Evolutionary conservation across 495 filamentous ascomycete genomes (phyloP).

Genomic region (Wilcoxina mikolae): DNA sequence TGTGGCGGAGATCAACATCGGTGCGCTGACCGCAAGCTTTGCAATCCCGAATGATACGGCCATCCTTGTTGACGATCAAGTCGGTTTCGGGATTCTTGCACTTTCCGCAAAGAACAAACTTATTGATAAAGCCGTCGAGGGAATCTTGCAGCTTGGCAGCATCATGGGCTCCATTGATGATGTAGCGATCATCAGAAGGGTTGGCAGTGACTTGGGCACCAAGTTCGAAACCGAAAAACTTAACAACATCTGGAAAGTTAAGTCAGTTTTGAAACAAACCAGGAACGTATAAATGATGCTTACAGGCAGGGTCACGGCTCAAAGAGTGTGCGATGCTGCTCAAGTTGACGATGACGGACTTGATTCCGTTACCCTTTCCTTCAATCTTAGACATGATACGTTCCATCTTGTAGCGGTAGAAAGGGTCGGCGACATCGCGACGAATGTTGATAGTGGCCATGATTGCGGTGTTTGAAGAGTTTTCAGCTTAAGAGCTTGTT

Average conservation of each 20-base stretch:
- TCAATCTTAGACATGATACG: constrained; percentile 95
- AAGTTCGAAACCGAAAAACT: constrained; percentile 98
- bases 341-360: constrained; percentile 92
- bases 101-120: constrained; percentile 97
- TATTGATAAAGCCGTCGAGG: constrained; percentile 92
- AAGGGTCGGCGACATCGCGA: constrained; percentile 93
- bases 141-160: constrained; percentile 92
- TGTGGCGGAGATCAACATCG: constrained; percentile 80
- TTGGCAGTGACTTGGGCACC: constrained; percentile 97
- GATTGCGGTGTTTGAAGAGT: constrained; percentile 36
- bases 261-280: constrained; percentile 5
- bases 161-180: constrained; percentile 98
- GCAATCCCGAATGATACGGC: constrained; percentile 81
- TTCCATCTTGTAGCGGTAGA: constrained; percentile 99
- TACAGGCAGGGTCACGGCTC: constrained; percentile 72
- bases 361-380: constrained; percentile 97
- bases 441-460: constrained; percentile 96
- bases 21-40: constrained; percentile 93
- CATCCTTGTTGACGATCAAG: constrained; percentile 73
- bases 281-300: constrained; percentile 13
- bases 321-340: constrained; percentile 87
- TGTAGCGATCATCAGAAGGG: constrained; percentile 95
- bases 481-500: constrained; percentile 13
- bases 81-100: constrained; percentile 99
- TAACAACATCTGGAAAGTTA: constrained; percentile 61